phyloP scores from a whole-genome alignment of 768 basidiomycete species.

The Podaxis sp. region DNA sequence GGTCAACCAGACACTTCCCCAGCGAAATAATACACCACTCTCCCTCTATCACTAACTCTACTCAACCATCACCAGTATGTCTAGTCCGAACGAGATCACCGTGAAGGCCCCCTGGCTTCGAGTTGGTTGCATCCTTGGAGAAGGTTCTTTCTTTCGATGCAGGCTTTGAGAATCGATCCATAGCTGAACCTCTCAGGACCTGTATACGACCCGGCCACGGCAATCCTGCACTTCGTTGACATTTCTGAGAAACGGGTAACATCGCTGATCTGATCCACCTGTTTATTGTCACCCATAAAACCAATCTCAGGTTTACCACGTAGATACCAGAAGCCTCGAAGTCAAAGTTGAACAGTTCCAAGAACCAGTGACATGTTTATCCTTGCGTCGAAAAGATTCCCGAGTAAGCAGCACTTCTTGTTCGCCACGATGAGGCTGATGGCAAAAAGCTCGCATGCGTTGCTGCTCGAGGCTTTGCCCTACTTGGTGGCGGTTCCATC shows the following conservation, averaged over 20 bases:
- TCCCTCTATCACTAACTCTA: background rate
- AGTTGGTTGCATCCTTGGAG: constrained; percentile 54
- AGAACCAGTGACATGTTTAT: constrained; percentile 55
- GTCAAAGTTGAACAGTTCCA: constrained; percentile 45
- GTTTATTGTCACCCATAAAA: constrained; percentile 8
- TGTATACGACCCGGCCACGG: constrained; percentile 51
- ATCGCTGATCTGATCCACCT: background rate
- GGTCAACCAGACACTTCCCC: background rate
- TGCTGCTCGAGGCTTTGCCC: constrained; percentile 52
- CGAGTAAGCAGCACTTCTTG: constrained; percentile 33
- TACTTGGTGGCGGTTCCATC: constrained; percentile 38
- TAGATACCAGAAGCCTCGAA: constrained; percentile 35
- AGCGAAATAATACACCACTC: constrained; percentile 10
- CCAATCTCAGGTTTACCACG: constrained; percentile 44
- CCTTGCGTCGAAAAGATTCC: constrained; percentile 39
- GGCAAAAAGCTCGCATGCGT: constrained; percentile 49
- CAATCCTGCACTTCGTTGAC: constrained; percentile 64
- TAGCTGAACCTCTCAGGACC: constrained; percentile 40
- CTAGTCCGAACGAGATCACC: constrained; percentile 27
- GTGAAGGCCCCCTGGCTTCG: constrained; percentile 45
- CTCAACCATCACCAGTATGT: constrained; percentile 7
- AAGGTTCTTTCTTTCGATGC: constrained; percentile 38
- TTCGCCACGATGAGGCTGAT: constrained; percentile 5
- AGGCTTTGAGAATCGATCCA: background rate
- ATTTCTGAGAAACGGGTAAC: constrained; percentile 50